phyloP scores from a whole-genome alignment of 257 asterid genomes.

The Capsicum pubescens region DNA sequence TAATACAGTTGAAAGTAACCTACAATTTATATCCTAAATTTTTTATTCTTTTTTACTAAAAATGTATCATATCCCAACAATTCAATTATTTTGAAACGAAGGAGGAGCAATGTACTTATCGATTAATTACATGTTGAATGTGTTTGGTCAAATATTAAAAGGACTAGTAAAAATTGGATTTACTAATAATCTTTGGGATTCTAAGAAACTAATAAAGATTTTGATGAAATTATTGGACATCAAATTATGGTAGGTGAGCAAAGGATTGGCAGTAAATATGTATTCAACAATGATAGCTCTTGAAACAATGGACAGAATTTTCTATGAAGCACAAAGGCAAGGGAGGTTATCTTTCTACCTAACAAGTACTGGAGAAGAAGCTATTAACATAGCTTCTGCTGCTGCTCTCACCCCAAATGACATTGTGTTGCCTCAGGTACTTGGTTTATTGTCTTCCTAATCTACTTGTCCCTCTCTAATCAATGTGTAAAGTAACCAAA shows the following conservation, averaged over 20 bases:
- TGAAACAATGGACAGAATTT: slow-evolving; percentile 70
- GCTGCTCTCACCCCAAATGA: slow-evolving; percentile 77
- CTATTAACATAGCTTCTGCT: slow-evolving; percentile 80
- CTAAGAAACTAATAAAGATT: neutral
- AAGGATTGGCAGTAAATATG: slow-evolving; percentile 70
- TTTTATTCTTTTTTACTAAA: too few relatives aligned
- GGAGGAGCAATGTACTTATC: neutral
- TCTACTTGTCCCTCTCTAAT: neutral
- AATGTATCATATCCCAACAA: too few relatives aligned
- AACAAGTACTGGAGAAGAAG: slow-evolving; percentile 86
- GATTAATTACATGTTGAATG: too few relatives aligned
- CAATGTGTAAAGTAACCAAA: neutral
- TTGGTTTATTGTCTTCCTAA: neutral
- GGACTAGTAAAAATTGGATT: neutral
- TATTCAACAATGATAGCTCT: slow-evolving; percentile 73
- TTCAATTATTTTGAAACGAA: too few relatives aligned
- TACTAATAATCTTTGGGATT: neutral
- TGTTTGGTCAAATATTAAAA: neutral
- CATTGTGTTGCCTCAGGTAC: slow-evolving; percentile 48
- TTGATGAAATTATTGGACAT: neutral
- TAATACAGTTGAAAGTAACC: too few relatives aligned
- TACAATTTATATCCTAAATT: too few relatives aligned
- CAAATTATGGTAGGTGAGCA: slow-evolving; percentile 48
- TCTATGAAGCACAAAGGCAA: slow-evolving; percentile 87
- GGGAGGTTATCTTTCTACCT: slow-evolving; percentile 84